Conservation (phyloP, 2,329 filamentous ascomycete genomes). For the Ascocoryne sarcoides region DNA sequence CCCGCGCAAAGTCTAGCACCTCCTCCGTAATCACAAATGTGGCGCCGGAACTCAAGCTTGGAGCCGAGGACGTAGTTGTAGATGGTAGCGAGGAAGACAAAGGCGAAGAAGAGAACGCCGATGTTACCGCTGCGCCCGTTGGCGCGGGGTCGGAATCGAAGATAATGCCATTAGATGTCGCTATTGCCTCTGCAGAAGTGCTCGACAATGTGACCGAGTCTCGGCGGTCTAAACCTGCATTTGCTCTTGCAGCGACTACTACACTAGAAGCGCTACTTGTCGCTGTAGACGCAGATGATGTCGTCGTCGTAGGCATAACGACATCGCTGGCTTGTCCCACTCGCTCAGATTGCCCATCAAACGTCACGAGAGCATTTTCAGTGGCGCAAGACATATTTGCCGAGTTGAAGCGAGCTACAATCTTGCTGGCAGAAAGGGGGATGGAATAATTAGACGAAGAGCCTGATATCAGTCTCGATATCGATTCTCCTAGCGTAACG, state of each 20-base stretch:
- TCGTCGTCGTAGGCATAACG: conserved; percentile 7
- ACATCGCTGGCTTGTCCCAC: conserved; percentile 10
- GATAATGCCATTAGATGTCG: conserved; percentile 4
- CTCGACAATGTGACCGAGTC: not conserved
- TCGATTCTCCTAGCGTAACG: conserved; percentile 71
- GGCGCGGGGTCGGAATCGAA: conserved; percentile 3
- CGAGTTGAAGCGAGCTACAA: conserved; percentile 69
- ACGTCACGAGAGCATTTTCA: conserved; percentile 82
- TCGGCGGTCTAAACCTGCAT: not conserved
- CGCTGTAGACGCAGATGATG: conserved; percentile 5
- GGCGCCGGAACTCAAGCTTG: not conserved
- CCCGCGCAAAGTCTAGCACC: conserved; percentile 53
- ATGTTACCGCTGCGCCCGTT: not conserved
- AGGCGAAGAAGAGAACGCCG: not conserved
- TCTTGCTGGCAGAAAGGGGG: conserved; percentile 57
- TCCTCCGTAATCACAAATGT: conserved; percentile 44
- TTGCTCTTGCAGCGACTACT: not conserved
- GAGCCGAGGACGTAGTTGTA: conserved; percentile 8
- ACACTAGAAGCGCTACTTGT: not conserved
- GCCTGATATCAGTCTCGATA: conserved; percentile 63
- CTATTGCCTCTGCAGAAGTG: not conserved
- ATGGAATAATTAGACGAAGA: conserved; percentile 65
- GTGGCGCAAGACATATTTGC: conserved; percentile 70
- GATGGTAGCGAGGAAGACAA: conserved; percentile 6
- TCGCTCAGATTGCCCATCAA: conserved; percentile 45